A percentile compares a stretch with the other conserved stretches of the same genome.
These are phyloP conservation scores for Simmondsia chinensis DNA, from an alignment of 148 eudicot species.

Conservation along the genomic window DNA sequence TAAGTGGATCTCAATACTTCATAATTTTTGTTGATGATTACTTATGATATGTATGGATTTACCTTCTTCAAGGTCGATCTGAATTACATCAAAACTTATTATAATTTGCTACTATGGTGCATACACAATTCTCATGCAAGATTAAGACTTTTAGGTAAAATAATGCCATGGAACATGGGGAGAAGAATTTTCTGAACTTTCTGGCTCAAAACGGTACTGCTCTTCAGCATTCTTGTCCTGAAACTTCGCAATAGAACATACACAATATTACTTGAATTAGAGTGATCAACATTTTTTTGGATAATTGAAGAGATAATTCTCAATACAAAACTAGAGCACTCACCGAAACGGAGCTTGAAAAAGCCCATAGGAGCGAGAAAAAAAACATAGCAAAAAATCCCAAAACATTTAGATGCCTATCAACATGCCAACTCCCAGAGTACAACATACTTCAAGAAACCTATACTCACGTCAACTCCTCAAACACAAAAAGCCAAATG, in stretches of 20 bases:
- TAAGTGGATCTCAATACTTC: slow-evolving; percentile 5
- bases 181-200: not conserved
- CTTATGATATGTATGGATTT: not conserved
- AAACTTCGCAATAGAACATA: slow-evolving; percentile 3
- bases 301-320: no score
- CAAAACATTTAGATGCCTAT: no score
- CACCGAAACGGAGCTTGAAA: no score
- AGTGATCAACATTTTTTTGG: no score
- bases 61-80: not conserved
- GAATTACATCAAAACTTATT: not conserved
- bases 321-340: no score
- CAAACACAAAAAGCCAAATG: no score
- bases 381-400: no score
- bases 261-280: no score
- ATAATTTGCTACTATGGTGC: not conserved
- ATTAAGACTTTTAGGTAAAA: not conserved
- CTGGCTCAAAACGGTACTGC: not conserved
- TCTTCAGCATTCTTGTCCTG: not conserved
- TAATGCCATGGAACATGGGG: slow-evolving; percentile 6
- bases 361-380: no score
- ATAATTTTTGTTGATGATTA: slow-evolving; percentile 6
- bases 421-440: no score
- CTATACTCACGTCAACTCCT: no score
- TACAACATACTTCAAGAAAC: no score
- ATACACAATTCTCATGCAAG: not conserved